Evolutionary conservation across 2,329 filamentous ascomycete species (phyloP), one percentile per base, ranked within the genome.

Genomic region (Sodiomyces alkalinus): DNA sequence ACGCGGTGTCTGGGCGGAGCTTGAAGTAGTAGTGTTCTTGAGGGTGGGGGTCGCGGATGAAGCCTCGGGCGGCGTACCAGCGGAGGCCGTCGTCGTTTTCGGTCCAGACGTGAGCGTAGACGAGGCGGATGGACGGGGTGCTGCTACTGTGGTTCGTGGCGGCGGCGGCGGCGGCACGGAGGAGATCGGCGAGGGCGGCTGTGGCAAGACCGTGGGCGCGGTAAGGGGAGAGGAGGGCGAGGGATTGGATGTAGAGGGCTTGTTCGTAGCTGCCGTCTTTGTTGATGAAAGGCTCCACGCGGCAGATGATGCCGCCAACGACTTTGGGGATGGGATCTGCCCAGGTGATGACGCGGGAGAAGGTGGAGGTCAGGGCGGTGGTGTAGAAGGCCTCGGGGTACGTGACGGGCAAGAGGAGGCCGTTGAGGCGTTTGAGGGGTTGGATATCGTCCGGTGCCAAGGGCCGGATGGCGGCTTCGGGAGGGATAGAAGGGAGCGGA

Each of bases 21-120:
- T 67, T 70, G 40, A 64, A 54, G 47, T 79, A 79, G 45, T 79
- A 79, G 3, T 62, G 63, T 19, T 56, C 46, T 7, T 74, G 45
- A n/a, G 58, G 53, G 19, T 56, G 41, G 10, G 53, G 57, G 27
- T 61, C 55, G 28, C 56, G 54, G 33, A 44, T 41, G 44, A 79
- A 79, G 3, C 70, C 68, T 7, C 68, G 59, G 15, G 58, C 55
- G 18, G 53, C 42, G 49, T 79, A 79, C 73, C 74, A 79, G 32
- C 55, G 55, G 35, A 77, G 48, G 0, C 63, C 74, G 13, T 76
- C 72, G 3, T 64, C 59, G 44, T 76, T 77, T 33, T 71, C 62
- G 8, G 72, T 73, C 74, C 74, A 79, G 11, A 78, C 74, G 45
- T 79, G 74, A 4, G 74, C 74, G 38, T 70, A 76, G 11, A 74